Evolutionary conservation across 331 rosid species (phyloP), one percentile per base, ranked within the genome.

Genomic region (Quercus tomentella): DNA sequence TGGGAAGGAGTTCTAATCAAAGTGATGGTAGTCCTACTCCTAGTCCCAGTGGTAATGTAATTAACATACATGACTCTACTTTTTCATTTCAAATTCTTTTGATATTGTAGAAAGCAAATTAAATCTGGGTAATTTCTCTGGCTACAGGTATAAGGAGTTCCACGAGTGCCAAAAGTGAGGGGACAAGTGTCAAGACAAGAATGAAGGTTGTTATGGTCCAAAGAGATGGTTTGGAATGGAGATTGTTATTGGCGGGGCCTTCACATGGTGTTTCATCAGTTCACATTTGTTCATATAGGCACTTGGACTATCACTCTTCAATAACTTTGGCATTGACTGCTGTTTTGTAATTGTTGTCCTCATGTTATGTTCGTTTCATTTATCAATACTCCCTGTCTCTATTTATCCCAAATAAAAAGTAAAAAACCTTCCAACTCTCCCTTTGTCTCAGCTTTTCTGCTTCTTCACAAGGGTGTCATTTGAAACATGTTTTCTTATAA

Each of bases 1-100:
- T 83, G 37, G 85, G 70, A 17, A 77, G 54, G 51, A 74, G 74
- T 69, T 72, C 75, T n/a, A 62, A 74, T 7, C 76, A 78, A 55
- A 66, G 35, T 21, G 83, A 80, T 68, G 45, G 55, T 63, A 52
- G 70, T 71, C 78, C 86, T 68, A 73, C 92, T 20, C 83, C 83
- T 1, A 80, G 60, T 78, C 81, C 97, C 6, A 62, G 75, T 22
- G 89, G 96, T 92, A 83, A 61, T 31, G 22, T 11, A 23, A 16
- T 10, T 41, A 7, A 17, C 6, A n/a, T 35, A 33, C 41, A 35
- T 7, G 51, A 43, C 3, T 8, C 28, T 16, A 45, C 3, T 31
- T 18, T 15, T 26, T 54, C 1, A 35, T 35, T 35, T 35, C 23
- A 0, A 73, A 17, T 43, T 7, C n/a, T 4, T 56, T 37, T 23